phyloP scores from a whole-genome alignment of 2,329 filamentous ascomycete species.

The Zasmidium angulare region DNA sequence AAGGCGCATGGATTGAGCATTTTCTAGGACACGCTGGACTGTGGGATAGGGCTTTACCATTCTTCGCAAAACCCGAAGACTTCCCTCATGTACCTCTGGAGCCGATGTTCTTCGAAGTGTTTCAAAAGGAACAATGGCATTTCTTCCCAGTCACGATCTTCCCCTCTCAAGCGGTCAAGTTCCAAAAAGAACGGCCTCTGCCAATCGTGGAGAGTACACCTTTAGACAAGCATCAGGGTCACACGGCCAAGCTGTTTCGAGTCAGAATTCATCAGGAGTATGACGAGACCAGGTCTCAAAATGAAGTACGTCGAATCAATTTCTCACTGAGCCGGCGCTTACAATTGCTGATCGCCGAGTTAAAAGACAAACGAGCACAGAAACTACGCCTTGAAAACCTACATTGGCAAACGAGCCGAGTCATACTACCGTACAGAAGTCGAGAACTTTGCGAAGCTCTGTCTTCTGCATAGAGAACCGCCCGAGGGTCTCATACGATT shows the following conservation, averaged over 20 bases:
- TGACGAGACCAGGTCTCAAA: background rate
- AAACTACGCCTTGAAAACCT: constrained; percentile 14
- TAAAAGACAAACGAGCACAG: background rate
- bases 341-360: too few species aligned
- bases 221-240: background rate
- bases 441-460: constrained; percentile 1
- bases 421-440: background rate
- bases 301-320: background rate
- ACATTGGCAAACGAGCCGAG: background rate
- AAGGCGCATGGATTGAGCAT: background rate
- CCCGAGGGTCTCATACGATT: constrained; percentile 26
- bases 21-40: constrained; percentile 1
- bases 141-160: background rate
- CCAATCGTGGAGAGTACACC: background rate
- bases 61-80: background rate
- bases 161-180: background rate
- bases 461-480: background rate
- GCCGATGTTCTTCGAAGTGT: constrained; percentile 1
- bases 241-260: background rate
- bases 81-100: constrained; percentile 2
- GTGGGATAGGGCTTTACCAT: constrained; percentile 2
- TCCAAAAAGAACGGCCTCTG: background rate
- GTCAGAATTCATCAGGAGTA: constrained; percentile 3
- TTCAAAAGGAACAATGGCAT: constrained; percentile 7
- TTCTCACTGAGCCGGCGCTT: too few species aligned